Percentiles rank a stretch among this genome's conserved stretches.
Conservation (phyloP, 73 alveolate species). For the Tetrahymena malaccensis region DNA sequence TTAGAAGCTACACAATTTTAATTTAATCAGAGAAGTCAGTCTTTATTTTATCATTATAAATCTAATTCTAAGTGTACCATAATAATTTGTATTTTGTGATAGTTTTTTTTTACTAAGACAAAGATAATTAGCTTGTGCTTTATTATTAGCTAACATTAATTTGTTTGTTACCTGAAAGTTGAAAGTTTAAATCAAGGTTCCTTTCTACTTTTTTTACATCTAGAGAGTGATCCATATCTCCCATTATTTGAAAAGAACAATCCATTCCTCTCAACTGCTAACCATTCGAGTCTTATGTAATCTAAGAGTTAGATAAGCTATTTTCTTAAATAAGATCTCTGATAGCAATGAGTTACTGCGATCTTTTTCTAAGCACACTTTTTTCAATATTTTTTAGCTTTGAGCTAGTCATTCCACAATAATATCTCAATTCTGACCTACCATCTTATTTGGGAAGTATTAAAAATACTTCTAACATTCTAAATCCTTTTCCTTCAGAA, state of each 20-base stretch:
- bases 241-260: neutral
- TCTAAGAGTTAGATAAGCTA: neutral
- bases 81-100: neutral
- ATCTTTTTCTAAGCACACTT: neutral
- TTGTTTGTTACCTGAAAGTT: neutral
- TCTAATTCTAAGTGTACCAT: neutral
- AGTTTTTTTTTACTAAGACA: neutral
- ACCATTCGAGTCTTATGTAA: neutral
- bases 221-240: neutral
- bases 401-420: neutral
- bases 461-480: neutral
- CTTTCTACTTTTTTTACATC: neutral
- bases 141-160: neutral
- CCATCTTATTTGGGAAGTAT: neutral
- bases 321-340: neutral
- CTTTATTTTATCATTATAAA: neutral
- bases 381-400: neutral
- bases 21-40: neutral
- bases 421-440: neutral
- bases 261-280: neutral
- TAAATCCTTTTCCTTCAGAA: neutral
- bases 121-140: neutral
- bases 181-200: neutral
- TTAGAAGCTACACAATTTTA: neutral
- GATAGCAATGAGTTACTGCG: neutral